Conservation (phyloP, 1,284 basidiomycete genomes). For the Irpex sp. region DNA sequence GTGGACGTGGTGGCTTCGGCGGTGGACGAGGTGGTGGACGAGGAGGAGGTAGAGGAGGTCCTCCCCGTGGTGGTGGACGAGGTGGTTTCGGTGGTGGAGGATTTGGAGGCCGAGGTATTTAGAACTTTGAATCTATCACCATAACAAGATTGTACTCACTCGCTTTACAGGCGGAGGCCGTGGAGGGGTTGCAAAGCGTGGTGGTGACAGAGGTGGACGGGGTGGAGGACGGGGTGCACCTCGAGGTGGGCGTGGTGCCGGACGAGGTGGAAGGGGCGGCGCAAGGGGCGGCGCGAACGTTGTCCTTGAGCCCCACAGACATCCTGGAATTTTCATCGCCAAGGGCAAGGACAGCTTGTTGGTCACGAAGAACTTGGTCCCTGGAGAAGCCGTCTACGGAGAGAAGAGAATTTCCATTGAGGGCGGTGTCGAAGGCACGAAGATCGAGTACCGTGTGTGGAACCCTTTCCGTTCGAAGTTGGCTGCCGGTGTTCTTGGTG, state of each 20-base stretch:
- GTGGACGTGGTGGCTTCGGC: slow-evolving; percentile 34
- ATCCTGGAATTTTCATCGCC: slow-evolving; percentile 91
- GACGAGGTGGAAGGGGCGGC: slow-evolving; percentile 55
- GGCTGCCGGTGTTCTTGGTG: slow-evolving; percentile 95
- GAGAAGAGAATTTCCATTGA: slow-evolving; percentile 94
- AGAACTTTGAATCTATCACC: not conserved
- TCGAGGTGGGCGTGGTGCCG: slow-evolving; percentile 36
- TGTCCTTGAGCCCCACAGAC: slow-evolving; percentile 93
- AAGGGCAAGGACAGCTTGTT: slow-evolving; percentile 96
- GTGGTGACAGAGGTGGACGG: slow-evolving; percentile 25
- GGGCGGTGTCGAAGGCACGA: slow-evolving; percentile 75
- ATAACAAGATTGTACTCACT: not conserved
- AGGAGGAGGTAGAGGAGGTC: slow-evolving; percentile 17
- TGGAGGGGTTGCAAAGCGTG: slow-evolving; percentile 36
- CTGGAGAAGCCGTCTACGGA: slow-evolving; percentile 97
- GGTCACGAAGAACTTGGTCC: slow-evolving; percentile 97
- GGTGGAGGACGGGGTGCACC: slow-evolving; percentile 33
- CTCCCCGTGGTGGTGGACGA: slow-evolving; percentile 9
- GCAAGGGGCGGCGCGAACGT: slow-evolving; percentile 81
- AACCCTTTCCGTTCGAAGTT: slow-evolving; percentile 99
- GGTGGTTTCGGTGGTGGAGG: slow-evolving; percentile 24
- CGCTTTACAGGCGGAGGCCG: slow-evolving; percentile 34
- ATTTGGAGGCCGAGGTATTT: slow-evolving; percentile 25
- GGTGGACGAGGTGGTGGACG: slow-evolving; percentile 29
- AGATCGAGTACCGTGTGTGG: slow-evolving; percentile 98